These are phyloP conservation scores for Ambrosia artemisiifolia DNA, from an alignment of 129 eudicot genomes.

Conservation along the genomic window DNA sequence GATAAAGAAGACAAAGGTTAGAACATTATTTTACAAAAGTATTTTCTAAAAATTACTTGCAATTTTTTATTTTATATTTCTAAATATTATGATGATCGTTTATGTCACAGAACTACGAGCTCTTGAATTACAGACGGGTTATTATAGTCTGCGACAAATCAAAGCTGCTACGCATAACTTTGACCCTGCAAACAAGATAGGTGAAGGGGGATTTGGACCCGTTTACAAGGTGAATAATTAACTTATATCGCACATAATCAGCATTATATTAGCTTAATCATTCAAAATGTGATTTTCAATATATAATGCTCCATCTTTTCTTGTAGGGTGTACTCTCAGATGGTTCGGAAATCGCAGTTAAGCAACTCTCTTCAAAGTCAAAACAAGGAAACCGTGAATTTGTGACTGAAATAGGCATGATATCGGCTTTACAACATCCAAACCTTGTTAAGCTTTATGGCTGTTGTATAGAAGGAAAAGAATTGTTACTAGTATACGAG, in stretches of 20 bases:
- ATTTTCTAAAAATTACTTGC: neutral
- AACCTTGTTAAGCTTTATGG: constrained; percentile 41
- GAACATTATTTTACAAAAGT: neutral
- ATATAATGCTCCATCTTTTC: neutral
- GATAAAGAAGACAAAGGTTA: constrained; percentile 53
- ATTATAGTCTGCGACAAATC: constrained; percentile 65
- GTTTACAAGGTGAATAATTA: constrained; percentile 65
- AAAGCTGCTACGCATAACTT: constrained; percentile 81
- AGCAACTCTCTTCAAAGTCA: constrained; percentile 41
- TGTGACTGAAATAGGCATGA: constrained; percentile 44
- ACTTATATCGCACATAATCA: neutral
- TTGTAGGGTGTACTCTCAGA: constrained; percentile 37
- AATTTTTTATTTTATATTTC: neutral
- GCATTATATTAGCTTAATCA: constrained; percentile 1
- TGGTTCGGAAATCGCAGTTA: constrained; percentile 40
- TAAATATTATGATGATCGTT: neutral
- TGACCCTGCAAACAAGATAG: constrained; percentile 63
- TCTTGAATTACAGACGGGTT: constrained; percentile 69
- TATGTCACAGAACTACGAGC: constrained; percentile 63
- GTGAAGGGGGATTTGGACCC: constrained; percentile 97
- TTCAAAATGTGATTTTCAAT: neutral
- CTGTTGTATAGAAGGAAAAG: constrained; percentile 45
- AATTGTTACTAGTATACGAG: constrained; percentile 35
- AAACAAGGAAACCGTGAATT: constrained; percentile 44
- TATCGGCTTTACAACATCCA: constrained; percentile 43